phyloP scores from a whole-genome alignment of 1,284 basidiomycete species.

The Pseudozyma thailandica region DNA sequence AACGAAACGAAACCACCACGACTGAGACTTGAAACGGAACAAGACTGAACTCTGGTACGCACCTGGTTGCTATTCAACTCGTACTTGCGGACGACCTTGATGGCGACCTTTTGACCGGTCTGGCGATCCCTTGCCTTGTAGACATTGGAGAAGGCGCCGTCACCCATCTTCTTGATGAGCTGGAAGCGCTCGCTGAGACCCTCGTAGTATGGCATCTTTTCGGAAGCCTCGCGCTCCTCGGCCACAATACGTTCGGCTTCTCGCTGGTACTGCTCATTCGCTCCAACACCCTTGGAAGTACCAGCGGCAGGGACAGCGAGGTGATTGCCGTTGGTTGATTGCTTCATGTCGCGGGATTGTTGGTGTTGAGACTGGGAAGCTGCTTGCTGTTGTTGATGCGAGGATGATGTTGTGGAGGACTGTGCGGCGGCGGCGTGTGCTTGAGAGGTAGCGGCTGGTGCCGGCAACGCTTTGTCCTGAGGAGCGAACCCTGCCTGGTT shows the following conservation, averaged over 20 bases:
- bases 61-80: slow-evolving; percentile 96
- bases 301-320: slow-evolving; percentile 24
- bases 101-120: slow-evolving; percentile 85
- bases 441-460: slow-evolving; percentile 40
- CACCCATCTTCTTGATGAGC: slow-evolving; percentile 63
- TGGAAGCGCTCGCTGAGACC: slow-evolving; percentile 61
- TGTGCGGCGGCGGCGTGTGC: slow-evolving; percentile 27
- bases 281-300: slow-evolving; percentile 19
- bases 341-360: slow-evolving; percentile 35
- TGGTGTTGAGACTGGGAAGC: slow-evolving; percentile 4
- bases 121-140: slow-evolving; percentile 88
- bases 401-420: slow-evolving; percentile 2
- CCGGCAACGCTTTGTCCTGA: slow-evolving; percentile 30
- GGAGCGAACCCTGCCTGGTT: slow-evolving; percentile 32
- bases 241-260: slow-evolving; percentile 59
- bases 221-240: slow-evolving; percentile 57
- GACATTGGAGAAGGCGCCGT: slow-evolving; percentile 96
- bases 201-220: slow-evolving; percentile 62
- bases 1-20: slow-evolving; percentile 38
- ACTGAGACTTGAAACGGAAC: slow-evolving; percentile 21
- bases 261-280: slow-evolving; percentile 51
- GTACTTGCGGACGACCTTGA: slow-evolving; percentile 97
- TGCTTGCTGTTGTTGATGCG: slow-evolving; percentile 6
- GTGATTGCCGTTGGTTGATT: slow-evolving; percentile 25
- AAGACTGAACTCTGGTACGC: slow-evolving; percentile 68